These are phyloP conservation scores for Pelargonium cotyledonis DNA, from an alignment of 441 rosid species.

Conservation along the genomic window DNA sequence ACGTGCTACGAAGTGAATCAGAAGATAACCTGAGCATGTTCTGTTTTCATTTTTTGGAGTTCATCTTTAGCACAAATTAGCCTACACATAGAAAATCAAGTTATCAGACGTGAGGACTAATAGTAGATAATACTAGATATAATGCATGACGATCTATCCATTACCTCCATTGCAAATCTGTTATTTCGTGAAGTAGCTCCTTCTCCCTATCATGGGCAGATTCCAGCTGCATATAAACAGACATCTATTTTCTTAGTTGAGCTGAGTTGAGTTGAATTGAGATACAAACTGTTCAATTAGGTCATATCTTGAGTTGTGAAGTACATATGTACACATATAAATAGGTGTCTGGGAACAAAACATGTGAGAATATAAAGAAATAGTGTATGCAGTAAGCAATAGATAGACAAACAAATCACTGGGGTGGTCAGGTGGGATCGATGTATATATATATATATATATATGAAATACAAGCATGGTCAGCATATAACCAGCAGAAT, in stretches of 20 bases:
- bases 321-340: neutral
- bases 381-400: too few species aligned
- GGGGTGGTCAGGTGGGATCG: neutral
- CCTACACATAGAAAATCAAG: conserved; percentile 32
- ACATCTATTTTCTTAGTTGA: neutral
- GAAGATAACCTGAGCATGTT: conserved; percentile 54
- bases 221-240: conserved; percentile 57
- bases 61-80: conserved; percentile 82
- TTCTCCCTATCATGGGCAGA: conserved; percentile 83
- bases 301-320: neutral
- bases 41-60: conserved; percentile 70
- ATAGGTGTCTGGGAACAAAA: too few species aligned
- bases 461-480: neutral
- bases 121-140: neutral
- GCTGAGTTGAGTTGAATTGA: neutral
- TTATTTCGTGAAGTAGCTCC: conserved; percentile 75
- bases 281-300: neutral
- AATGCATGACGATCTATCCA: neutral
- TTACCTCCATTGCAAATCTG: conserved; percentile 87
- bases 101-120: conserved; percentile 6
- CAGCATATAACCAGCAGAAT: neutral
- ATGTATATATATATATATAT: neutral
- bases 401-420: neutral
- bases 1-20: neutral
- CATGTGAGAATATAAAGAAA: too few species aligned